Evolutionary conservation across 2,329 filamentous ascomycete genomes (phyloP), one percentile per base, ranked within the genome.

Genomic region (Apiospora koreana): DNA sequence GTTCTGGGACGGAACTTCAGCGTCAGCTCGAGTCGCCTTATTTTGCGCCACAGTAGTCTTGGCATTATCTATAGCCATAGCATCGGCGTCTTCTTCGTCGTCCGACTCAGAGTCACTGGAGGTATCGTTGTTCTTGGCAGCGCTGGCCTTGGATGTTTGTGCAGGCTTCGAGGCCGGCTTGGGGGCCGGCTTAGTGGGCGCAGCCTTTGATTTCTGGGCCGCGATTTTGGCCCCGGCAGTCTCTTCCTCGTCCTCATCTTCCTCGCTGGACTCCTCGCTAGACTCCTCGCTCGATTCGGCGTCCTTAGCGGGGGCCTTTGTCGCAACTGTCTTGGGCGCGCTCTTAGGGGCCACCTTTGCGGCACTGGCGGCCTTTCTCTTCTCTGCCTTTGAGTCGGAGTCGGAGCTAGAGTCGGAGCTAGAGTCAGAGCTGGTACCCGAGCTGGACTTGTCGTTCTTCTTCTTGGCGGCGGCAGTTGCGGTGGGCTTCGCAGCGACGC

Each of bases 181-280:
- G 28, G 69, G n/a, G 28, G 58, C 66, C 18, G 62, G 50, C n/a
- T 65, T 38, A 18, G 42, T 46, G 42, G 25, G 38, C 2, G 45
- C 41, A 21, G 68, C 43, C 21, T 66, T 41, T 5, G 64, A 41
- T 21, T 65, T 42, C 35, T 43, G 62, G 38, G 21, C 35, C 1
- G 42, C 58, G 4, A 28, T 31, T 18, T 66, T 70, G 45, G 66
- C 68, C 18, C 42, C 48, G 31, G 43, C 41, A 16, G 41, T 12
- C 41, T 43, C 58, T n/a, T 58, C 35, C 25, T 80, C 80, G 25
- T 80, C 79, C 41, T 83, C 81, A 67, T 80, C 80, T 23, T 80
- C 79, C 43, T 83, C 81, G 68, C 80, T 82, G 25, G 79, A 79
- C 16, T 68, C 66, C 5, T 68, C 66, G 31, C 66, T 54, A 1